Conservation (phyloP, 148 eudicot species). For the Fagopyrum homotropicum region DNA sequence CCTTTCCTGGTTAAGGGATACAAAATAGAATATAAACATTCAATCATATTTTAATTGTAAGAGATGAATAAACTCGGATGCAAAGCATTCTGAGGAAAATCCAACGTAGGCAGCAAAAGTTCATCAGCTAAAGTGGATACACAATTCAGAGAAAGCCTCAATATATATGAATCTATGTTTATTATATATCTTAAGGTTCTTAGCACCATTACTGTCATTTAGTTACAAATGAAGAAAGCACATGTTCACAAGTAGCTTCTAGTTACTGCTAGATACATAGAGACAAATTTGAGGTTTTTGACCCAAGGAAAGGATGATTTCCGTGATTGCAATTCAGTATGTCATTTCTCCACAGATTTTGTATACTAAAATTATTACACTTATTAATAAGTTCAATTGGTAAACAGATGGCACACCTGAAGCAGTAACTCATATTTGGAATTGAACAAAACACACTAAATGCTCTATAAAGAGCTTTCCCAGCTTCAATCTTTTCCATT, state of each 20-base stretch:
- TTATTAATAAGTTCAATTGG: background rate
- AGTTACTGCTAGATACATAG: background rate
- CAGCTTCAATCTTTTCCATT: slow-evolving; percentile 80
- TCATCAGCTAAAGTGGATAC: background rate
- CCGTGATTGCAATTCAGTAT: background rate
- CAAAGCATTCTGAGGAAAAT: background rate
- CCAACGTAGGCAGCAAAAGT: background rate
- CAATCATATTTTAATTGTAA: too few relatives aligned
- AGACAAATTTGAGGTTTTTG: background rate
- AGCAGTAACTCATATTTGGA: slow-evolving; percentile 80
- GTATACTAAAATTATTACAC: background rate
- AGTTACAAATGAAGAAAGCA: background rate
- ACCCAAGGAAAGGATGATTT: background rate
- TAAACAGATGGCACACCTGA: slow-evolving; percentile 45
- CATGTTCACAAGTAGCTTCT: background rate
- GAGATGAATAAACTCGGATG: background rate
- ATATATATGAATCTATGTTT: background rate
- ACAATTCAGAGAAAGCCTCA: background rate
- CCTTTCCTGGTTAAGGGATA: slow-evolving; percentile 55
- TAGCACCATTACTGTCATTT: background rate
- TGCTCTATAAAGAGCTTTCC: slow-evolving; percentile 84
- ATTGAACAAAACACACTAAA: slow-evolving; percentile 89
- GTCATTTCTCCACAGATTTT: background rate
- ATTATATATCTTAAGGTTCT: background rate
- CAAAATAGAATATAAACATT: background rate